phyloP scores from a whole-genome alignment of 1,139 yeast genomes.

The Geotrichum histeridarum region DNA sequence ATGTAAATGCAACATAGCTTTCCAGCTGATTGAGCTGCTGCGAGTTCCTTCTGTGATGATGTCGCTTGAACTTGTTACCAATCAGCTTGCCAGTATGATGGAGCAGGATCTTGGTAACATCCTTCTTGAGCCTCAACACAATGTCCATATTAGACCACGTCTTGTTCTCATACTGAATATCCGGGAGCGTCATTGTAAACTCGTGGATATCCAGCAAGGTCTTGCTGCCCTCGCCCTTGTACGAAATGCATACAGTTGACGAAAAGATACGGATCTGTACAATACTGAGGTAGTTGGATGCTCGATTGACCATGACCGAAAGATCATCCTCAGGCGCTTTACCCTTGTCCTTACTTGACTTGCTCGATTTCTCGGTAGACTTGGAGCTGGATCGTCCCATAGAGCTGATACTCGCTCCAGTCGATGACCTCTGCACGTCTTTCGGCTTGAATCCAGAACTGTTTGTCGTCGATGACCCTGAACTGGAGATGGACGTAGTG shows the following conservation, averaged over 20 bases:
- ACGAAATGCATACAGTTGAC: constrained; percentile 58
- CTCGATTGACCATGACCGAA: constrained; percentile 57
- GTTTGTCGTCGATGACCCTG: neutral
- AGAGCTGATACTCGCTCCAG: neutral
- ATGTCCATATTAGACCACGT: constrained; percentile 79
- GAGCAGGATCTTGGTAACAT: constrained; percentile 61
- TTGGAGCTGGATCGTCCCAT: neutral
- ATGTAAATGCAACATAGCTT: constrained; percentile 35
- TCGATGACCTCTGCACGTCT: no score
- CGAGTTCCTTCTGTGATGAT: constrained; percentile 29
- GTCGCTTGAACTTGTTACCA: constrained; percentile 58
- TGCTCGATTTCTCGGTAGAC: neutral
- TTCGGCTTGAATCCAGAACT: neutral
- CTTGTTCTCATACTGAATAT: constrained; percentile 57
- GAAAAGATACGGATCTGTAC: constrained; percentile 53
- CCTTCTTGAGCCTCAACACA: constrained; percentile 54
- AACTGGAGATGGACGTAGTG: neutral
- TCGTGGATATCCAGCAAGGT: constrained; percentile 68
- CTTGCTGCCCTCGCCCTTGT: constrained; percentile 52
- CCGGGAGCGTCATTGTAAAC: constrained; percentile 60
- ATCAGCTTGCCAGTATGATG: constrained; percentile 75
- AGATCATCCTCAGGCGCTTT: constrained; percentile 41
- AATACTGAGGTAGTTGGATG: constrained; percentile 61
- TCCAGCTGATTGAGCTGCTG: constrained; percentile 35
- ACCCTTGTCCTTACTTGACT: neutral